Base-by-base conservation (phyloP, 768 basidiomycete species). In the Chiua virens region DNA sequence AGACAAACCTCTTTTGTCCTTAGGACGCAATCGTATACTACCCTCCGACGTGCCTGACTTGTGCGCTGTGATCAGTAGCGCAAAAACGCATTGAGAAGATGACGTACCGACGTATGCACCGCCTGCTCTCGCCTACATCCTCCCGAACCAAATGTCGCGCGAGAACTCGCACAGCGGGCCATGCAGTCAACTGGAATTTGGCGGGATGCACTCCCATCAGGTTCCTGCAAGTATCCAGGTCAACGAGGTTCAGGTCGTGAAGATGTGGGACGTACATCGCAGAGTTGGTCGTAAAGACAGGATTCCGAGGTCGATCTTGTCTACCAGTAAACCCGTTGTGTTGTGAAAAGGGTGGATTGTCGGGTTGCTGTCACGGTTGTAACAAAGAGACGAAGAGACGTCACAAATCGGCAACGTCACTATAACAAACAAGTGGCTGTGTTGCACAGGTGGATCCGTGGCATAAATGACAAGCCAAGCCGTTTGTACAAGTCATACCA, bases 81-180 rank as follows among this genome's bases (percentile, higher is more conserved):
- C 7, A 8, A 17, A 17, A 34, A 8, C 34, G 9, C 15, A 15
- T 4, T 5, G 10, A 7, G 23, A 13, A 1, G 17, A 14, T 18
- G 8, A 66, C 78, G 47, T 48, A 86, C 84, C 84, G 45, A 87
- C 72, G 60, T 88, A 89, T 0, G 83, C 86, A 0, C 79, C 77
- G n/a, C 79, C 79, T 0, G 43, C 77, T 79, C 48, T 76, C 73
- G 1, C 80, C 81, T 0, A 73, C 74, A 51, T 81, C 81, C 54
- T 88, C 86, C 75, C 80, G 8, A 89, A 73, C 78, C 82, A 88
- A 23, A 89, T 89, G 40, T 87, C 86, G 14, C 73, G 75, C 0
- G 84, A 86, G 60, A 84, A 82, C 20, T 87, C 68, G 0, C 83
- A 86, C 8, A 79, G 76, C 5, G 79, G 63, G 13, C 64, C 64